Conservation (phyloP, 345 rosid species). For the Sonneratia alba region DNA sequence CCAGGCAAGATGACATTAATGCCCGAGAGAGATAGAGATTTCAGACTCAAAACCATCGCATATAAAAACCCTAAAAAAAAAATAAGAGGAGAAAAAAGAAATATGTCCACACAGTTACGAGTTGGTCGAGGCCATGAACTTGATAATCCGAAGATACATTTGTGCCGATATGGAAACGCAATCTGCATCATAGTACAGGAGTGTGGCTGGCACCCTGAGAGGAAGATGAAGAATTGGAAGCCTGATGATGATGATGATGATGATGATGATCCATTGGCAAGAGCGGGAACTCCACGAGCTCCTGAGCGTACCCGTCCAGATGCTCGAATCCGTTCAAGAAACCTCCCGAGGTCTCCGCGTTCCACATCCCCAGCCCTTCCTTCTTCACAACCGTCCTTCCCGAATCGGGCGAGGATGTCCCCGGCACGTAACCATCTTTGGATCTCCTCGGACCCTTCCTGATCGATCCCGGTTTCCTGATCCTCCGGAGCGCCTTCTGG, state of each 20-base stretch:
- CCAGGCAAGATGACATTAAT: too few relatives aligned
- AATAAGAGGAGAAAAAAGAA: too few relatives aligned
- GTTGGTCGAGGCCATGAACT: neutral
- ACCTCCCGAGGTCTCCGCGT: neutral
- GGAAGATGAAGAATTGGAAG: neutral
- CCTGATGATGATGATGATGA: neutral
- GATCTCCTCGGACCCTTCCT: neutral
- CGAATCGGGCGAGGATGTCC: conserved; percentile 12
- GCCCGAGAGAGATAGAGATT: too few relatives aligned
- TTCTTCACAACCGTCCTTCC: conserved; percentile 32
- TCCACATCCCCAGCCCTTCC: conserved; percentile 10
- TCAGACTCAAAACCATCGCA: too few relatives aligned
- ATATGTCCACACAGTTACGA: too few relatives aligned
- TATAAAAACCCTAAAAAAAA: too few relatives aligned
- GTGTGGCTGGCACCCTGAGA: neutral
- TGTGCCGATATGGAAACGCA: neutral
- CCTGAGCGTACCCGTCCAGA: conserved; percentile 65
- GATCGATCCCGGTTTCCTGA: neutral
- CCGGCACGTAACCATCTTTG: neutral
- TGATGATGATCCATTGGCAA: neutral
- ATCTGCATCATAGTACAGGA: neutral
- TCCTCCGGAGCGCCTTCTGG: conserved; percentile 7
- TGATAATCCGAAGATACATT: neutral
- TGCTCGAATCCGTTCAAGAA: conserved; percentile 50
- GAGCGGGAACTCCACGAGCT: conserved; percentile 45